These are phyloP conservation scores for Eudorina sp. DNA, from an alignment of 139 green algal species.

Conservation along the genomic window DNA sequence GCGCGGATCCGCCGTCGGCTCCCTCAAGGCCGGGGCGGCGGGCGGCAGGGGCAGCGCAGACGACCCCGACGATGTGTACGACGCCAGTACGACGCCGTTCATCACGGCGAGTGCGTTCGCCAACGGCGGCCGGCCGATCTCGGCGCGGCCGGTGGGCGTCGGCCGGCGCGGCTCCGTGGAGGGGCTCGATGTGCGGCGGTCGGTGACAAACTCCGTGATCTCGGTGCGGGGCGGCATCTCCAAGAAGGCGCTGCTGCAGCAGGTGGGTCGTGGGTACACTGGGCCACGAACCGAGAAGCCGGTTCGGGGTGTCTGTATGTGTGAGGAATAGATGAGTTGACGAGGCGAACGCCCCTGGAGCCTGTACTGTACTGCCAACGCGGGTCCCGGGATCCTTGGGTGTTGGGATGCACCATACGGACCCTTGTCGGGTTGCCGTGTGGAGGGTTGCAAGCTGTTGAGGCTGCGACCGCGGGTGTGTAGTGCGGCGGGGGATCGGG, in stretches of 20 bases:
- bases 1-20: not conserved
- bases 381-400: not conserved
- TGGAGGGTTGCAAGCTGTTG: too few relatives aligned
- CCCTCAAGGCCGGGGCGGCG: not conserved
- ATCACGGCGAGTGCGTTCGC: not conserved
- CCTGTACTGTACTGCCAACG: not conserved
- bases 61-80: not conserved
- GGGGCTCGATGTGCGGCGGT: not conserved
- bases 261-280: not conserved
- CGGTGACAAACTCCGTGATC: not conserved
- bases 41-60: not conserved
- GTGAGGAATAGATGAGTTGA: too few relatives aligned
- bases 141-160: not conserved
- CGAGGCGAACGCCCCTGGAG: not conserved
- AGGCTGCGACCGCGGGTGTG: too few relatives aligned
- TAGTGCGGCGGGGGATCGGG: too few relatives aligned
- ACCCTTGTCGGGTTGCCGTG: too few relatives aligned
- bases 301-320: not conserved
- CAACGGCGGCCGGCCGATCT: not conserved
- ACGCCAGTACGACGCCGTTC: not conserved
- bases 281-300: too few relatives aligned
- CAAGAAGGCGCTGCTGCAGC: conserved; percentile 23
- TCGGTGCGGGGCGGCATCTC: not conserved
- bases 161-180: not conserved
- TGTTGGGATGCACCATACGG: too few relatives aligned